Percentiles rank a stretch among this genome's conserved stretches.
Conservation (phyloP, 2,329 filamentous ascomycete species). For the Cadophora gregata region DNA sequence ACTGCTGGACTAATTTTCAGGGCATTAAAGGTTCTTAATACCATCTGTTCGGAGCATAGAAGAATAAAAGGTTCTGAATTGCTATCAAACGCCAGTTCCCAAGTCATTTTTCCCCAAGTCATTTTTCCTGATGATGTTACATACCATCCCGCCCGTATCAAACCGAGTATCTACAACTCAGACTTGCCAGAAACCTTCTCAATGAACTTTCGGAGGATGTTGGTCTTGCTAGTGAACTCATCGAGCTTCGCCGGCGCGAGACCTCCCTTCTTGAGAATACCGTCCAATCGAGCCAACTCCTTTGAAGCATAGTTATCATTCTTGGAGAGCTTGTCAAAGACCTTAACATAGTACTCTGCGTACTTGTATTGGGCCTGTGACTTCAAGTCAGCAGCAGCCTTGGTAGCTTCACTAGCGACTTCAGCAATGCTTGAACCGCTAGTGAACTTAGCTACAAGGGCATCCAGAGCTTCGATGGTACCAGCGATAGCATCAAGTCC, state of each 20-base stretch:
- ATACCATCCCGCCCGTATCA: constrained; percentile 15
- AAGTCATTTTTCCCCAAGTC: constrained; percentile 21
- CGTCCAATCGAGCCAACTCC: constrained; percentile 81
- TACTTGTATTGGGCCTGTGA: constrained; percentile 73
- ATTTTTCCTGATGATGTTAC: constrained; percentile 24
- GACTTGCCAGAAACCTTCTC: constrained; percentile 68
- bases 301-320: constrained; percentile 83
- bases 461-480: constrained; percentile 80
- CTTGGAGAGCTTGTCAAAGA: constrained; percentile 81
- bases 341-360: constrained; percentile 91
- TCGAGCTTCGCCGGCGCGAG: constrained; percentile 86
- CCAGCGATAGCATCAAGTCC: constrained; percentile 80
- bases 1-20: constrained; percentile 1
- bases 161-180: constrained; percentile 46
- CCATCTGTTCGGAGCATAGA: neutral
- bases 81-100: constrained; percentile 18
- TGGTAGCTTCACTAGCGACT: constrained; percentile 73
- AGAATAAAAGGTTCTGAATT: constrained; percentile 9
- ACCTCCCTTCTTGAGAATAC: constrained; percentile 84
- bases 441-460: constrained; percentile 75
- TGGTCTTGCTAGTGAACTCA: constrained; percentile 84
- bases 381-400: constrained; percentile 69
- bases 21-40: constrained; percentile 10
- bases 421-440: constrained; percentile 63
- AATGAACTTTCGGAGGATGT: constrained; percentile 83